A percentile compares a stretch with the other conserved stretches of the same genome.
phyloP scores from a whole-genome alignment of 805 yeast species.

The Candida oleophila region DNA sequence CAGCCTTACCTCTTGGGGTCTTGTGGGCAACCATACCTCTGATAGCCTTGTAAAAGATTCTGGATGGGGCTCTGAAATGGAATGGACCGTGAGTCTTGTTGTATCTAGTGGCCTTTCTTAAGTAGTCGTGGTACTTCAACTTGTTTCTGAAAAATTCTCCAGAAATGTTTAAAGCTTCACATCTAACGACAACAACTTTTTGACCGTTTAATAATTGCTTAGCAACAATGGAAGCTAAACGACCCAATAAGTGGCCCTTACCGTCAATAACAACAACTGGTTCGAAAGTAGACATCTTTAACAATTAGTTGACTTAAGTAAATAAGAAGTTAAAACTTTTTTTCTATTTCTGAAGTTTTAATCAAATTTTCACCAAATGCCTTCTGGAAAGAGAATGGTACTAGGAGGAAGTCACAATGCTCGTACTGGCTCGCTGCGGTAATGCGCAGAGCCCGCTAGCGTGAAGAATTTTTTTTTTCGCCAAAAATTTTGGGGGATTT shows the following conservation, averaged over 20 bases:
- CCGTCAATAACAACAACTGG: slow-evolving; percentile 98
- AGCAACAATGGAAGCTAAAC: slow-evolving; percentile 98
- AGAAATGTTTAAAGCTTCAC: slow-evolving; percentile 96
- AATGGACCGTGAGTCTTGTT: slow-evolving; percentile 99
- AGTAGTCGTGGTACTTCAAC: slow-evolving; percentile 99
- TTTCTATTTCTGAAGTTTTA: background rate
- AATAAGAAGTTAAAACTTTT: slow-evolving; percentile 1
- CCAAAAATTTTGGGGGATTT: background rate
- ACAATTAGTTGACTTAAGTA: slow-evolving; percentile 1
- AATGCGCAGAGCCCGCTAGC: background rate
- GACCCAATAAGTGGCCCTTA: slow-evolving; percentile 99
- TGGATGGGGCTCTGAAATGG: slow-evolving; percentile 99
- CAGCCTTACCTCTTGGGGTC: slow-evolving; percentile 99
- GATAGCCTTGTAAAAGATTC: slow-evolving; percentile 99
- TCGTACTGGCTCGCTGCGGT: background rate
- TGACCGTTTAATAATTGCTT: slow-evolving; percentile 98
- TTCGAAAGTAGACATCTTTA: slow-evolving; percentile 79
- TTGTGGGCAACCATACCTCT: slow-evolving; percentile 99
- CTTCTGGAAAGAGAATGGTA: background rate
- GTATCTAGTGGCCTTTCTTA: slow-evolving; percentile 98
- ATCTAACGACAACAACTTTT: slow-evolving; percentile 95
- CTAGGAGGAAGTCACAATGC: background rate
- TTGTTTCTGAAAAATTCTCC: slow-evolving; percentile 99
- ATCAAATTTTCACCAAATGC: background rate
- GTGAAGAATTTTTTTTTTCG: background rate